Evolutionary conservation across 441 rosid species (phyloP).

Genomic region (Gossypium gossypioides): DNA sequence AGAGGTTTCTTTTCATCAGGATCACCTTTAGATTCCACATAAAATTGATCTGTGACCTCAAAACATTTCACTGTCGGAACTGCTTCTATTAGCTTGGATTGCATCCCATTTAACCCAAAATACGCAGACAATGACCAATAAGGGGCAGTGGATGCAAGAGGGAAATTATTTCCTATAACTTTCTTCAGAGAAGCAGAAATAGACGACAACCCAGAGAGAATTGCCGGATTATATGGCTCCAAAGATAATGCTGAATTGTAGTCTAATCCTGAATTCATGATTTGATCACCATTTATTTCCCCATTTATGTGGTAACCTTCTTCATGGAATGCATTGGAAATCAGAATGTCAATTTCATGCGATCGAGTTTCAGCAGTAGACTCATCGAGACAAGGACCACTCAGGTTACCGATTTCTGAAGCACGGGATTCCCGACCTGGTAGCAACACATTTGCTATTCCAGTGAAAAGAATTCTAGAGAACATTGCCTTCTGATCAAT

Average conservation of each 20-base stretch:
- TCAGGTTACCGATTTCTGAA: slow-evolving; percentile 23
- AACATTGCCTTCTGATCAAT: slow-evolving; percentile 78
- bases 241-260: slow-evolving; percentile 38
- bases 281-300: slow-evolving; percentile 28
- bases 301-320: slow-evolving; percentile 25
- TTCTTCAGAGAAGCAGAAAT: slow-evolving; percentile 65
- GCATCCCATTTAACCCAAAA: slow-evolving; percentile 42
- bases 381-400: slow-evolving; percentile 22
- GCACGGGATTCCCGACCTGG: slow-evolving; percentile 21
- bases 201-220: slow-evolving; percentile 68
- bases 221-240: slow-evolving; percentile 69
- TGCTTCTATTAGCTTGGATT: slow-evolving; percentile 24
- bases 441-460: slow-evolving; percentile 21
- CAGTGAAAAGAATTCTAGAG: slow-evolving; percentile 46
- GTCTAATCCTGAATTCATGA: slow-evolving; percentile 26
- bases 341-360: slow-evolving; percentile 36
- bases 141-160: slow-evolving; percentile 33
- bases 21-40: slow-evolving; percentile 28
- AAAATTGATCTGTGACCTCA: slow-evolving; percentile 24
- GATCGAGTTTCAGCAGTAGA: slow-evolving; percentile 22
- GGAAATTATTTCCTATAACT: slow-evolving; percentile 40
- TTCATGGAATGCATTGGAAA: slow-evolving; percentile 34
- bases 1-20: slow-evolving; percentile 30
- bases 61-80: slow-evolving; percentile 30
- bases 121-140: slow-evolving; percentile 47